Percentiles rank a stretch among this genome's conserved stretches.
phyloP scores from a whole-genome alignment of 2,329 filamentous ascomycete species.

The Epichloe sylvatica region DNA sequence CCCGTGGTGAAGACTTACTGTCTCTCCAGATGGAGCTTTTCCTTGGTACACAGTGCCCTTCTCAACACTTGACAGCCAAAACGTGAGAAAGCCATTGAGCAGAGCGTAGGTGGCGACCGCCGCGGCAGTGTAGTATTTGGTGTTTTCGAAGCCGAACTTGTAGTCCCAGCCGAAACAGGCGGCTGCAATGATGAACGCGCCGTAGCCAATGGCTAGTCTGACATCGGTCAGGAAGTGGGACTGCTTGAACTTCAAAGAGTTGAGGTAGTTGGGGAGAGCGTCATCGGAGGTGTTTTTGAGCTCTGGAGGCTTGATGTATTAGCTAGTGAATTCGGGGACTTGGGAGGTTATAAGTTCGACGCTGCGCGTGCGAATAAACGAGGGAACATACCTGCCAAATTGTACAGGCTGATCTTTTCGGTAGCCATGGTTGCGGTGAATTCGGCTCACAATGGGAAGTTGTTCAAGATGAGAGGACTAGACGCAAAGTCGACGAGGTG shows the following conservation, averaged over 20 bases:
- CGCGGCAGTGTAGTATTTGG: conserved; percentile 64
- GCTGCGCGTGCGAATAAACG: neutral
- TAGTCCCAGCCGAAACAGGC: conserved; percentile 87
- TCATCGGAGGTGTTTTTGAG: conserved; percentile 96
- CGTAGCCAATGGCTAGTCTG: conserved; percentile 70
- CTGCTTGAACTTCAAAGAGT: conserved; percentile 71
- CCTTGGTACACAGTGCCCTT: conserved; percentile 72
- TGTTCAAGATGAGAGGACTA: neutral
- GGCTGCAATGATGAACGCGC: conserved; percentile 64
- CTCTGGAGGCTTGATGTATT: conserved; percentile 37
- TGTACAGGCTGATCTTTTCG: conserved; percentile 53
- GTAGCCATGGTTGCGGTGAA: conserved; percentile 19
- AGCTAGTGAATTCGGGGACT: neutral
- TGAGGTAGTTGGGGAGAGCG: conserved; percentile 84
- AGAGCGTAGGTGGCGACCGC: conserved; percentile 70
- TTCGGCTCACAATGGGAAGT: neutral
- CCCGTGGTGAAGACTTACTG: conserved; percentile 29
- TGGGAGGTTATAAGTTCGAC: neutral
- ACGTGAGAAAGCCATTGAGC: conserved; percentile 63
- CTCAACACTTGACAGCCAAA: conserved; percentile 78
- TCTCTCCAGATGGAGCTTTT: conserved; percentile 47
- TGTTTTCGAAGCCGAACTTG: conserved; percentile 75
- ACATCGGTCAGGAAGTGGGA: conserved; percentile 70
- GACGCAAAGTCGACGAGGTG: conserved; percentile 1
- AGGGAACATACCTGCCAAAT: conserved; percentile 42